Evolutionary conservation across 2,329 filamentous ascomycete genomes (phyloP), one percentile per base, ranked within the genome.

Genomic region (Rutstroemia sp.): DNA sequence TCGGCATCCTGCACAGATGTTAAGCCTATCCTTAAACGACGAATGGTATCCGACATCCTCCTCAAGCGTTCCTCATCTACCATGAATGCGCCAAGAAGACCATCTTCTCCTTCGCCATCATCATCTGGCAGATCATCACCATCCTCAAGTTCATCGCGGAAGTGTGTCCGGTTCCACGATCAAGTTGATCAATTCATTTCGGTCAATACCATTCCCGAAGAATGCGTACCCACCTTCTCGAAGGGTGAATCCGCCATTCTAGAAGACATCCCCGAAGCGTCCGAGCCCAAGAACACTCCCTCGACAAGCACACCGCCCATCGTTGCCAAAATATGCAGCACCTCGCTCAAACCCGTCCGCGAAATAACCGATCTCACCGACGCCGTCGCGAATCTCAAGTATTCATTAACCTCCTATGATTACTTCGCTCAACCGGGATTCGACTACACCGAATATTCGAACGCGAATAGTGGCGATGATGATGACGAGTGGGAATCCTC

Each of bases 11-110:
- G n/a, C 37, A 39, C 37, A 61, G 74, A 79, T 63, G 76, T 83
- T 68, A 88, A 87, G 67, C 83, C 84, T 0, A 97, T 97, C 55
- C 73, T 99, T 59, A 99, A 97, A 75, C 97, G 96, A 78, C 83
- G 92, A 62, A 96, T 89, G 71, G 92, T 95, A 79, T 97, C 92
- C 0, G 92, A 97, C 71, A 81, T 95, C 44, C 96, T 97, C 83
- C 80, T 97, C 8, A 91, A 96, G 69, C 82, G 86, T 60, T 96
- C 92, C 0, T 72, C 96, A 7, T 95, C 92, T 1, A 85, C 89
- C 2, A 25, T 16, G 14, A 48, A 6, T 5, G 5, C 19, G 7
- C 23, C 16, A 16, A 19, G 19, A 38, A 45, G 38, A 16, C 44
- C 27, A 37, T 19, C 37, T 37, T 44, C 27, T 25, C 44, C 54